phyloP scores from a whole-genome alignment of 2,329 filamentous ascomycete genomes.

The Fusarium zealandicum region DNA sequence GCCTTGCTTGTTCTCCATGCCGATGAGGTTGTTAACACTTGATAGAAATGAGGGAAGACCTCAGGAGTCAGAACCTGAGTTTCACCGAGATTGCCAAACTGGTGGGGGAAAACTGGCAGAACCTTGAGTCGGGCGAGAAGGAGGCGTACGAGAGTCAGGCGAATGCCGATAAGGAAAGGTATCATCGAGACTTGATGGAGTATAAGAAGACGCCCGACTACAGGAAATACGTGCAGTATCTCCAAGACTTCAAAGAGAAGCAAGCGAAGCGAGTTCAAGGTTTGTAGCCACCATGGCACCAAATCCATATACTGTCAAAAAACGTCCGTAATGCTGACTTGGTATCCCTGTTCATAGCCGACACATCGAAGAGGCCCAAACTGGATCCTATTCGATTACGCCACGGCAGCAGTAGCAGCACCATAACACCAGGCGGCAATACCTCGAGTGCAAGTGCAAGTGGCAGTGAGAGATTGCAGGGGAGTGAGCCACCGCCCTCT shows the following conservation, averaged over 20 bases:
- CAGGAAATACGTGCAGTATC: conserved; percentile 72
- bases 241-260: conserved; percentile 80
- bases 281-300: conserved; percentile 42
- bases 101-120: conserved; percentile 84
- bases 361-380: conserved; percentile 58
- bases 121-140: conserved; percentile 69
- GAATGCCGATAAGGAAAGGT: conserved; percentile 76
- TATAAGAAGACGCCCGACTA: conserved; percentile 81
- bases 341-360: conserved; percentile 35
- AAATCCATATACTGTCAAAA: not conserved
- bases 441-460: conserved; percentile 55
- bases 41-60: conserved; percentile 75
- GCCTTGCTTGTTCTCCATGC: not conserved
- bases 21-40: conserved; percentile 1
- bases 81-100: conserved; percentile 87
- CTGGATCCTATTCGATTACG: conserved; percentile 49
- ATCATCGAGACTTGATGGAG: conserved; percentile 73
- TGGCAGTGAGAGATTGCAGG: conserved; percentile 56
- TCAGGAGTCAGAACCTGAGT: conserved; percentile 77
- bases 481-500: conserved; percentile 56
- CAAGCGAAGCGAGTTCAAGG: conserved; percentile 66
- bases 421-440: conserved; percentile 47
- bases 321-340: conserved; percentile 10
- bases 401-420: conserved; percentile 51
- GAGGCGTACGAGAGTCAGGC: conserved; percentile 77